Conservation (phyloP, 768 basidiomycete species). For the Dioszegia crocea region DNA sequence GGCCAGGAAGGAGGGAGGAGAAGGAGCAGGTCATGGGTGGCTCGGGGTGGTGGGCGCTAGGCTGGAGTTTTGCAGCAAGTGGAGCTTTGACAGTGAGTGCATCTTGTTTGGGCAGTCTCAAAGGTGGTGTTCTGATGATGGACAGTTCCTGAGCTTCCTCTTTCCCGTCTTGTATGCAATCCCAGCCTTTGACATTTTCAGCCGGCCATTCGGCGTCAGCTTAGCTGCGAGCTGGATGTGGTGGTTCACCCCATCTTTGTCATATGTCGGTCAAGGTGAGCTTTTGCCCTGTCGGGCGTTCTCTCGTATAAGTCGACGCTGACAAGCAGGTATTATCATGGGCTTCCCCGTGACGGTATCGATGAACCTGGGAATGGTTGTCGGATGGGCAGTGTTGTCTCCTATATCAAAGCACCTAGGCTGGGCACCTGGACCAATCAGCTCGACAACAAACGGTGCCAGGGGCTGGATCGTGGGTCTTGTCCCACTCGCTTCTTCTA, state of each 20-base stretch:
- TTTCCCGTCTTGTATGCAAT: conserved; percentile 84
- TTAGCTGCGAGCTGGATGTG: conserved; percentile 86
- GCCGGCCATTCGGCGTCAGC: conserved; percentile 62
- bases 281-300: neutral
- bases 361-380: conserved; percentile 95
- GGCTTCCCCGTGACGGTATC: conserved; percentile 88
- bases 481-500: neutral
- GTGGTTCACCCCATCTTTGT: conserved; percentile 53
- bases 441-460: conserved; percentile 80
- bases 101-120: too few relatives aligned
- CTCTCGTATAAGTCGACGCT: conserved; percentile 69
- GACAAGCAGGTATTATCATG: conserved; percentile 97
- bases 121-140: too few relatives aligned
- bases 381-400: conserved; percentile 90
- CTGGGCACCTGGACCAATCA: conserved; percentile 92
- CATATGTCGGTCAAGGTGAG: neutral
- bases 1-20: conserved; percentile 31
- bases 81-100: conserved; percentile 68
- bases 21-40: conserved; percentile 57
- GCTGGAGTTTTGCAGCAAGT: conserved; percentile 73
- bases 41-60: conserved; percentile 71
- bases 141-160: conserved; percentile 76
- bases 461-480: conserved; percentile 54
- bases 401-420: conserved; percentile 74
- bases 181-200: conserved; percentile 57